A percentile compares a stretch with the other conserved stretches of the same genome.
Evolutionary conservation across 768 basidiomycete species (phyloP).

Genomic region (Paxillus involutus): DNA sequence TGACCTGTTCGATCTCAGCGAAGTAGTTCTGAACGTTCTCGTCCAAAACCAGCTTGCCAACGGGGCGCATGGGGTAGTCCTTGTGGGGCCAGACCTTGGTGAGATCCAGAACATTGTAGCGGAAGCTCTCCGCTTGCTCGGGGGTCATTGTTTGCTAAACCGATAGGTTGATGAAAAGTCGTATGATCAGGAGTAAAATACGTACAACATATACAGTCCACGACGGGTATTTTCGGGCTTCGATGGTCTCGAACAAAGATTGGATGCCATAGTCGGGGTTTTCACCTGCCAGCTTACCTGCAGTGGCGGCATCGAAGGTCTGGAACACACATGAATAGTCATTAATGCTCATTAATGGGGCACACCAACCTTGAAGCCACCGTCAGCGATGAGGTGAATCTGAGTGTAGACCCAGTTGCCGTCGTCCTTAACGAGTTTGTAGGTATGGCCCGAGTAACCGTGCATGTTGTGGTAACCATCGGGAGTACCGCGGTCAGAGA

Average conservation of each 20-base stretch:
- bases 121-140: conserved; percentile 86
- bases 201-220: conserved; percentile 87
- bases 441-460: conserved; percentile 93
- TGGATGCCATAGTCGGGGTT: conserved; percentile 87
- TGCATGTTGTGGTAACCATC: conserved; percentile 86
- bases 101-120: conserved; percentile 87
- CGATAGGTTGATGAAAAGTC: conserved; percentile 8
- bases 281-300: conserved; percentile 62
- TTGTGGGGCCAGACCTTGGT: conserved; percentile 92
- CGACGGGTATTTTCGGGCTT: conserved; percentile 73
- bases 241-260: conserved; percentile 79
- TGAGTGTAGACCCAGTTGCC: conserved; percentile 87
- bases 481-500: conserved; percentile 95
- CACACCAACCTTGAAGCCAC: conserved; percentile 71
- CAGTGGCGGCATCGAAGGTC: conserved; percentile 71
- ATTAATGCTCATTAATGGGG: neutral
- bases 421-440: conserved; percentile 82
- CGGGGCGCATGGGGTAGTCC: conserved; percentile 82
- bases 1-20: conserved; percentile 90
- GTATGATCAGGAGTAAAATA: conserved; percentile 7
- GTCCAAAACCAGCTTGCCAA: conserved; percentile 84
- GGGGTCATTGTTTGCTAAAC: conserved; percentile 88
- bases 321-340: conserved; percentile 26
- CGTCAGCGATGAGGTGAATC: conserved; percentile 75
- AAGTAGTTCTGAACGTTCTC: conserved; percentile 87